Percentiles rank a stretch among this genome's conserved stretches.
These are phyloP conservation scores for Malania oleifera DNA, from an alignment of 164 flowering plant species.

Conservation along the genomic window DNA sequence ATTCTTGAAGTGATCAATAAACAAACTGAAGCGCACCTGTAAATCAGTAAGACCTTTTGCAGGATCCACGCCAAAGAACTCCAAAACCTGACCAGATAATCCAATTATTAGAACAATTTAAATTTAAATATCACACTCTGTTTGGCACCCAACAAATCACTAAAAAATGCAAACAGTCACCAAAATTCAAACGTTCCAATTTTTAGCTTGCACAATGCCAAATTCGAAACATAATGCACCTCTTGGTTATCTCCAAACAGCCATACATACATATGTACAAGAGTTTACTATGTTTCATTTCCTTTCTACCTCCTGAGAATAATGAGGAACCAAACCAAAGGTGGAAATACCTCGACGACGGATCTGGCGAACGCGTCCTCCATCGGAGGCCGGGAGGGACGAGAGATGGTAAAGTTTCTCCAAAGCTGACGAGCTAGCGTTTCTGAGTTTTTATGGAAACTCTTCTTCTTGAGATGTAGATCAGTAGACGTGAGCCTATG, in stretches of 20 bases:
- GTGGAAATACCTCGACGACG: conserved; percentile 55
- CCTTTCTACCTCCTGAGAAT: too few species aligned
- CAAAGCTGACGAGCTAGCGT: too few species aligned
- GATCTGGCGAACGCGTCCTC: conserved; percentile 91
- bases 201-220: background rate
- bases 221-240: background rate
- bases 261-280: too few species aligned
- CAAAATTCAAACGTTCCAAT: background rate
- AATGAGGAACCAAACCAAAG: too few species aligned
- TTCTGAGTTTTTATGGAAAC: too few species aligned
- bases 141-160: too few species aligned
- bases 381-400: conserved; percentile 26
- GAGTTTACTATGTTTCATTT: too few species aligned
- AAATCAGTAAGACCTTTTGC: conserved; percentile 67
- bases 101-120: background rate
- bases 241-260: background rate
- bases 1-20: background rate
- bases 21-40: conserved; percentile 41
- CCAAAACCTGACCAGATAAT: conserved; percentile 59
- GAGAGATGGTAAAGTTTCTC: background rate
- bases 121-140: too few species aligned
- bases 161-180: too few species aligned
- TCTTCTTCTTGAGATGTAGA: too few species aligned
- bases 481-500: too few species aligned
- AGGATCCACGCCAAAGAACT: conserved; percentile 77